Evolutionary conservation across 2,329 filamentous ascomycete species (phyloP), one percentile per base, ranked within the genome.

Genomic region (Blastomyces parvus): DNA sequence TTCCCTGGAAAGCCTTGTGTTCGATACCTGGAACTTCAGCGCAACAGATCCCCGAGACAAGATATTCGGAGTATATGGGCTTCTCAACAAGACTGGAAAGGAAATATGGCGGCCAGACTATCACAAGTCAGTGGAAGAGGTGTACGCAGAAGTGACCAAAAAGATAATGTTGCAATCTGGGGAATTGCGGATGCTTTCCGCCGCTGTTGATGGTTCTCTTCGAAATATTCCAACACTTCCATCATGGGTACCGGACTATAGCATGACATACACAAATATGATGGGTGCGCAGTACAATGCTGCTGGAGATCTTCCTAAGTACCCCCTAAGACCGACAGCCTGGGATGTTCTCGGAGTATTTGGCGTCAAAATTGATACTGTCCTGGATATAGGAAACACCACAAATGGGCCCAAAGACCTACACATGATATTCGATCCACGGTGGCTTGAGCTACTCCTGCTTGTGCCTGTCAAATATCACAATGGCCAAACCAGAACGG

Each of bases 211-310:
- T 56, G 58, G 30, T 9, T 63, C 61, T 44, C 48, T 58, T 46
- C 56, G 59, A 44, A 63, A 64, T 25, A 64, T 63, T 9, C 25
- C 48, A 46, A 63, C 53, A 3, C 60, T 66, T 30, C 65, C 65
- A 33, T 66, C 64, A 1, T 66, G 63, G 65, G 61, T 62, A 8
- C 58, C 62, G 14, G 63, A 66, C 44, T 66, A 65, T 60, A 62
- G 56, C 40, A 38, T 63, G 53, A 44, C 59, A 8, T 65, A 55
- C 42, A 61, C 53, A 38, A 62, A 59, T 59, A 59, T 65, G 62
- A 63, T 62, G 59, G n/a, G 33, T 50, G 38, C 36, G 36, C 22
- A 57, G 27, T 62, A 48, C 30, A 57, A 59, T 38, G 61, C 63
- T n/a, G 63, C 59, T 2, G 50, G 44, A 19, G 61, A 36, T 40